Base-by-base conservation (phyloP, 805 yeast species). In the Sugiyamaella valdiviana region DNA sequence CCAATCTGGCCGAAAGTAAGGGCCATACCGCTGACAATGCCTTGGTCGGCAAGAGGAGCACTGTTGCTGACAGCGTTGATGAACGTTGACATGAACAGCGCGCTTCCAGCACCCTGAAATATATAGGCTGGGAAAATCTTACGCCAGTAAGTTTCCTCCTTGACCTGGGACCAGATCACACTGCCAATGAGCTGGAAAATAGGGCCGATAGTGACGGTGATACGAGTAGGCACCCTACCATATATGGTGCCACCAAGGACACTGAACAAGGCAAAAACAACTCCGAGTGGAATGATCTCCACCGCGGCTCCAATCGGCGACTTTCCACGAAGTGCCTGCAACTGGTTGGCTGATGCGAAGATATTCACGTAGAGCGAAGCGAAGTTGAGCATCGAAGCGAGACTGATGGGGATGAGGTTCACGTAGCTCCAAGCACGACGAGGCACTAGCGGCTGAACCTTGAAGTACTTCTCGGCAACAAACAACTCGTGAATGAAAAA, bases 21-120 rank as follows among this genome's bases (percentile, higher is more conserved):
- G 32, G 63, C 57, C 5, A 70, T 52, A 1, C 72, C 76, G 5
- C 67, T 49, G 2, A 71, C 70, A 23, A 67, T 64, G 15, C 73
- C 75, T 45, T 71, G 74, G 14, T 68, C 50, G 44, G 68, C 66
- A 3, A 56, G 40, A 0, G 77, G 75, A 6, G 74, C 64, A 17
- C 62, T 43, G 39, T 60, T 39, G 50, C 62, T 57, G 6, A 70
- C 55, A 3, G 65, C 60, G 26, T 60, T 65, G 36, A 64, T 46
- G 44, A 64, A 71, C 2, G 68, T 61, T 22, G 68, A 60, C 53
- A 66, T 69, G 51, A 61, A 71, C 2, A 64, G 45, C 36, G 68
- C 69, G 1, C 54, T 48, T 1, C 65, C 63, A 21, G 50, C 46
- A 5, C 66, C 69, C 43, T 50, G 42, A 20, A 61, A 49, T 36